Conservation (phyloP, 768 basidiomycete species). For the Boletus coccyginus region DNA sequence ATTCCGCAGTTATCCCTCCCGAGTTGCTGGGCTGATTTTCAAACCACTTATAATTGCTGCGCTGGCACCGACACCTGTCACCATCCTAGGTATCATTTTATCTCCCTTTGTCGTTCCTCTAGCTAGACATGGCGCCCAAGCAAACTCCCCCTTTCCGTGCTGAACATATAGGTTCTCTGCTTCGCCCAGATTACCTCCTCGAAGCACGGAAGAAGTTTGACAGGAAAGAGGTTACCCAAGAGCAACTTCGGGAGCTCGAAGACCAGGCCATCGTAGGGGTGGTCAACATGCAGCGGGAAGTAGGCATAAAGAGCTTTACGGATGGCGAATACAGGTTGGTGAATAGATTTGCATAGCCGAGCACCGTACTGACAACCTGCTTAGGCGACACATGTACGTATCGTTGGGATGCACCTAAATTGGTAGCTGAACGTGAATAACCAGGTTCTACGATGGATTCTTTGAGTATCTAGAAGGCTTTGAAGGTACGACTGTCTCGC, state of each 20-base stretch:
- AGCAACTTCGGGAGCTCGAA: slow-evolving; percentile 38
- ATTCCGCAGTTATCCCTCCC: neutral
- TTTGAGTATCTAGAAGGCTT: slow-evolving; percentile 27
- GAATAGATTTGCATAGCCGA: slow-evolving; percentile 9
- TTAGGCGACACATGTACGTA: slow-evolving; percentile 27
- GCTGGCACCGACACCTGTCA: neutral
- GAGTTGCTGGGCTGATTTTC: neutral
- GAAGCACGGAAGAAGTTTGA: slow-evolving; percentile 37
- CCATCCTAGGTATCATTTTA: neutral
- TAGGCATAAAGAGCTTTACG: slow-evolving; percentile 41
- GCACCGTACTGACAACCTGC: neutral
- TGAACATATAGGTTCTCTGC: slow-evolving; percentile 45
- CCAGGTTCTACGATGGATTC: slow-evolving; percentile 30
- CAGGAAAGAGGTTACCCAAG: slow-evolving; percentile 29
- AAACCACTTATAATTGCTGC: neutral
- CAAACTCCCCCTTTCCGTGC: slow-evolving; percentile 43
- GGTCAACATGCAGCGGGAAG: slow-evolving; percentile 37
- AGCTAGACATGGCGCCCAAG: slow-evolving; percentile 16
- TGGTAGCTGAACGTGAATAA: neutral
- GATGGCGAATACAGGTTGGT: slow-evolving; percentile 41
- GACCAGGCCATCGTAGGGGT: slow-evolving; percentile 37
- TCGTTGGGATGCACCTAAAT: neutral
- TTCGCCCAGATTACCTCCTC: slow-evolving; percentile 40
- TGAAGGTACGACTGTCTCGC: slow-evolving; percentile 16
- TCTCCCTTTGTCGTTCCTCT: neutral